Base-by-base conservation (phyloP, 352 stramenopile species). In the Pythium sukuiense region DNA sequence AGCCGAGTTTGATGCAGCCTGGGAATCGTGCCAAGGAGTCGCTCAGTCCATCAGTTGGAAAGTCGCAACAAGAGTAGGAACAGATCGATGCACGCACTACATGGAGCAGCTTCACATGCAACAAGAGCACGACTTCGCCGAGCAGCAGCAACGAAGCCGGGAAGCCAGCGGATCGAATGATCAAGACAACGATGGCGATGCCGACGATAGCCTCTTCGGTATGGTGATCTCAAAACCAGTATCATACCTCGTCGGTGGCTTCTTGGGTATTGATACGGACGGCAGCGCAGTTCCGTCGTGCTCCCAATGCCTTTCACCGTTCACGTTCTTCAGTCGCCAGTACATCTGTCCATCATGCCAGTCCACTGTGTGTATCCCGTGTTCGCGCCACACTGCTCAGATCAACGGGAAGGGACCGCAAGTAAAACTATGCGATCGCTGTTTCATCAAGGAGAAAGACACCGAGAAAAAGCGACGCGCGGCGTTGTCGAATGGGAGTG, bases 31-130 rank as follows among this genome's bases (percentile, higher is more conserved):
- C 46, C 49, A 78, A 16, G 77, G 81, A 39, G 83, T 90, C 67
- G 86, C 86, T n/a, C 76, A 83, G 54, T 80, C 79, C 2, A 94
- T 94, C 32, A 82, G 69, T 29, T 94, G 85, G 85, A 94, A 94
- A 35, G 63, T 76, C 13, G 73, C 76, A 2, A 80, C 80, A 1
- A 71, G 55, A 18, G 50, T 52, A 33, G 84, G 80, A 4, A 55
- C 70, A 32, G 59, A 78, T 16, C 73, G 81, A 6, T 90, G 80
- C 49, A 43, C 62, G 29, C 43, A 69, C 32, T 78, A 79, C 43
- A 81, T 90, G 71, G 63, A 72, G 16, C 78, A 75, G 13, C 27
- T 82, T 16, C 76, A 67, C n/a, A 29, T 73, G 27, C 63, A 83
- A 63, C 75, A 92, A 20, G 59, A 83, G 20, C 64, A 78, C 11